These are phyloP conservation scores for Globisporangium sylvaticum DNA, from an alignment of 352 stramenopile genomes.

Conservation along the genomic window DNA sequence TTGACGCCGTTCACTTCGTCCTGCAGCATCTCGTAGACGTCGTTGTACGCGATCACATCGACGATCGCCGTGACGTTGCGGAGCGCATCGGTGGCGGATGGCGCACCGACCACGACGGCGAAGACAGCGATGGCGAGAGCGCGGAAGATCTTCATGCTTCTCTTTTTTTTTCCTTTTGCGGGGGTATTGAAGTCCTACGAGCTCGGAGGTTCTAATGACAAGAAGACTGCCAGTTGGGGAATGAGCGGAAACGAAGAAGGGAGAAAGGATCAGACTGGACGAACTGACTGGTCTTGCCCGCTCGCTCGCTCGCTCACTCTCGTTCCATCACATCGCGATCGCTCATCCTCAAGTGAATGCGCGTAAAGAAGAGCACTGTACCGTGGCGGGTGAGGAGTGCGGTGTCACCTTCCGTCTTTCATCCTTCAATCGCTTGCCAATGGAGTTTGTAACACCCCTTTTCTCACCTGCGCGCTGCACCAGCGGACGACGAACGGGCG, in stretches of 20 bases:
- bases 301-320: not conserved
- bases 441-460: not conserved
- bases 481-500: not conserved
- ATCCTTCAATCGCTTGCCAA: not conserved
- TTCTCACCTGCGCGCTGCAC: not conserved
- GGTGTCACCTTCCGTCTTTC: conserved; percentile 1
- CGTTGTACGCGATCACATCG: conserved; percentile 74
- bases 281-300: not conserved
- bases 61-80: conserved; percentile 45
- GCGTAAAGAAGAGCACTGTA: not conserved
- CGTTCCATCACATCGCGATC: not conserved
- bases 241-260: conserved; percentile 10
- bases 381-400: not conserved
- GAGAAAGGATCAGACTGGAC: not conserved
- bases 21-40: conserved; percentile 76
- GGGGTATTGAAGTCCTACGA: not conserved
- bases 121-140: conserved; percentile 23
- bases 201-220: conserved; percentile 8
- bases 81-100: not conserved
- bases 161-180: too few species aligned
- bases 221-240: conserved; percentile 18
- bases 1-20: conserved; percentile 56
- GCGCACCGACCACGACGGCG: conserved; percentile 15
- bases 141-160: conserved; percentile 29
- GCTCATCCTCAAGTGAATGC: not conserved